Evolutionary conservation across 2,329 filamentous ascomycete species (phyloP).

Genomic region (Botrytis cinerea): DNA sequence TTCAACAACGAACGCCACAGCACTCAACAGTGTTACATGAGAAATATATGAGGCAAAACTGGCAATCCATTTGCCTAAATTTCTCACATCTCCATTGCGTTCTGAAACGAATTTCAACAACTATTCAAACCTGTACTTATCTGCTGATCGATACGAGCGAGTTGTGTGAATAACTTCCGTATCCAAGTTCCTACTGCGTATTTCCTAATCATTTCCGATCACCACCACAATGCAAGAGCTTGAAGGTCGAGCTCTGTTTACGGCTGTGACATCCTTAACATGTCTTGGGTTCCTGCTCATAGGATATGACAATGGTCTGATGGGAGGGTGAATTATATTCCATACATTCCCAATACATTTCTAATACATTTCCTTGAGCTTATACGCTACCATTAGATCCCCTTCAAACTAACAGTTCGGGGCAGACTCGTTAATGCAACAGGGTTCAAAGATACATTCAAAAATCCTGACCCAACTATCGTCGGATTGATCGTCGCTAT

Average conservation of each 20-base stretch:
- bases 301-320: slow-evolving; percentile 50
- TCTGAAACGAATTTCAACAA: too few species aligned
- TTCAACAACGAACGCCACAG: neutral
- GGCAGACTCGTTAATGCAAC: slow-evolving; percentile 42
- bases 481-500: slow-evolving; percentile 52
- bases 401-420: neutral
- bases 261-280: slow-evolving; percentile 48
- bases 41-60: neutral
- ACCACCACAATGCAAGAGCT: neutral
- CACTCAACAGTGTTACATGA: neutral
- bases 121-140: neutral
- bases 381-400: slow-evolving; percentile 6
- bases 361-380: neutral
- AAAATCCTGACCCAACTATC: slow-evolving; percentile 45
- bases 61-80: neutral
- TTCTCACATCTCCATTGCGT: neutral
- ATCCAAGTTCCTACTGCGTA: neutral
- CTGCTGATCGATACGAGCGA: too few species aligned
- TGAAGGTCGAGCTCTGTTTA: slow-evolving; percentile 42
- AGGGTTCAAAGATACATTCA: slow-evolving; percentile 47
- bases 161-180: neutral
- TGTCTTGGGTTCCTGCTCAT: slow-evolving; percentile 52
- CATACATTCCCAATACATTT: neutral
- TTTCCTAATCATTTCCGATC: too few species aligned
- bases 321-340: slow-evolving; percentile 43